These are phyloP conservation scores for Phytophthora sp. DNA, from an alignment of 352 stramenopile species.

Conservation along the genomic window DNA sequence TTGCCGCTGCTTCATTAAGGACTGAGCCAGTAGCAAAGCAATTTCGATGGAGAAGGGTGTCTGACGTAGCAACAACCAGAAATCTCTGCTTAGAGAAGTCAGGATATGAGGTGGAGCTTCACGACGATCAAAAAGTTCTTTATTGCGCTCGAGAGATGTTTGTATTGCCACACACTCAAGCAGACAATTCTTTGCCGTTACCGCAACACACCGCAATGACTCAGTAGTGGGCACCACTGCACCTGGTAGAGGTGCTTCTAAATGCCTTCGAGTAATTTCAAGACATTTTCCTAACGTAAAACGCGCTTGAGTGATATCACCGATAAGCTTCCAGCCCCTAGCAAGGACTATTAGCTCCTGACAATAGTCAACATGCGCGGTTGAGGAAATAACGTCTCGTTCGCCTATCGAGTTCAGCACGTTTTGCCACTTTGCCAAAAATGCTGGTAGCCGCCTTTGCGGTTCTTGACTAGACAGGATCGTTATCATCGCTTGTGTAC, in stretches of 20 bases:
- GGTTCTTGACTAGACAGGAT: conserved; percentile 13
- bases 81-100: conserved; percentile 21
- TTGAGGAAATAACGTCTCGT: neutral
- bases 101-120: conserved; percentile 26
- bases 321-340: conserved; percentile 24
- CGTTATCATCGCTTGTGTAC: conserved; percentile 3
- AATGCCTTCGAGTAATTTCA: conserved; percentile 1
- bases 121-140: conserved; percentile 18
- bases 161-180: conserved; percentile 37
- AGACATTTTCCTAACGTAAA: conserved; percentile 15
- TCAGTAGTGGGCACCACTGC: neutral
- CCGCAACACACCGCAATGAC: conserved; percentile 10
- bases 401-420: neutral
- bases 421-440: conserved; percentile 13
- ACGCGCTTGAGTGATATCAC: conserved; percentile 11
- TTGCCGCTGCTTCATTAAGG: conserved; percentile 27
- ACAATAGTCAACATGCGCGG: conserved; percentile 16
- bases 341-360: conserved; percentile 19
- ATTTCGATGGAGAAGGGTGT: conserved; percentile 33
- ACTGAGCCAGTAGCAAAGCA: conserved; percentile 10
- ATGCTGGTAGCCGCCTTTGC: conserved; percentile 16
- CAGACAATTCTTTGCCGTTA: conserved; percentile 23
- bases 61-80: conserved; percentile 21
- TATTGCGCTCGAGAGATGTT: conserved; percentile 8
- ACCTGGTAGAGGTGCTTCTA: conserved; percentile 13